Evolutionary conservation across 495 filamentous ascomycete genomes (phyloP), one percentile per base, ranked within the genome.

Genomic region (Rusavskia elegans): DNA sequence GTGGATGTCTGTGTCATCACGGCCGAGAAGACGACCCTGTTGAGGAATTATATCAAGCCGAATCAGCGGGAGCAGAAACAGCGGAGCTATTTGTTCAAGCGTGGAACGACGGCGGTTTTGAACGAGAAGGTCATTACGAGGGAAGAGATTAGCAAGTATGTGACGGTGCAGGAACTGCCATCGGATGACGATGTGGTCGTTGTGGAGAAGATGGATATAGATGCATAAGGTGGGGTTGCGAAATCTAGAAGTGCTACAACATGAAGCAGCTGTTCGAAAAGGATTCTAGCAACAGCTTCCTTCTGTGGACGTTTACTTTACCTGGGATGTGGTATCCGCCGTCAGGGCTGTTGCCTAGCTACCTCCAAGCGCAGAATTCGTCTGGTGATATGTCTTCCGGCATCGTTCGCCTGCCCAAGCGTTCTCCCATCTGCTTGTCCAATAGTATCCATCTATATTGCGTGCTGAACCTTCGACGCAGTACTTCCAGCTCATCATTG

Each of bases 1-100:
- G 93, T 99, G 44, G 93, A 99, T 65, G 82, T 99, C 44, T 89
- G 88, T 56, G 79, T 99, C 55, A 96, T 99, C 59, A 92, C 89
- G 52, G 71, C 77, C 58, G 88, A 96, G 57, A 93, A 95, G 81
- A 90, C 93, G 25, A 85, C 85, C 56, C 66, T 99, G 66, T 74
- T 89, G 74, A 79, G 92, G 57, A 93, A 92, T 66, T 90, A 84
- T 70, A 79, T 93, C 67, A 87, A 73, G 66, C 93, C 93, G 46
- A 99, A 99, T 65, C 80, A 88, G 70, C 79, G 93, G 63, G 85
- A 81, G 60, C 71, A 82, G 71, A 99, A 99, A 77, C 79, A 89
- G 64, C 77, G 84, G 72, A 87, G 88, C 69, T 99, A 99, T 71
- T 76, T 77, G 59, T 99, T 97, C 73, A 70, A 72, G 55, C 74